A percentile compares a stretch with the other conserved stretches of the same genome.
Evolutionary conservation across 108 stramenopile genomes (phyloP).

Genomic region (Discostella stelligeroides): DNA sequence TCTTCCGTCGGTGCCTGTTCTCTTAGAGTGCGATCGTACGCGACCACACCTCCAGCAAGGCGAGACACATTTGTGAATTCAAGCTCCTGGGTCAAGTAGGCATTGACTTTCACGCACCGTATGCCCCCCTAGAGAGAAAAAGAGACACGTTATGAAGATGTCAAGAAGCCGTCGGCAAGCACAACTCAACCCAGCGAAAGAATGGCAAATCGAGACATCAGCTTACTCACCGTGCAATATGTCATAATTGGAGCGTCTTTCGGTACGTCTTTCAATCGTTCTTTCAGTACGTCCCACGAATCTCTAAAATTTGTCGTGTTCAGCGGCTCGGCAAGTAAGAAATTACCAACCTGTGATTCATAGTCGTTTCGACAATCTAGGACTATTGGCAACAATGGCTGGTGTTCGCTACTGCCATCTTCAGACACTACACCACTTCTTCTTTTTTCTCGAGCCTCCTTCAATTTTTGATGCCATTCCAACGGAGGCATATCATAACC

Average conservation of each 20-base stretch:
- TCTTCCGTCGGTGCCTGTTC: conserved; percentile 69
- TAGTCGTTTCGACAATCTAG: conserved; percentile 90
- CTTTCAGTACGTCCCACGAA: conserved; percentile 79
- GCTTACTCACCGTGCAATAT: conserved; percentile 95
- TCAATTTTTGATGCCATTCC: conserved; percentile 94
- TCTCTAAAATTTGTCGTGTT: conserved; percentile 89
- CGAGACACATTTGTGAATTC: conserved; percentile 93
- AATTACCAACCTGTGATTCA: conserved; percentile 92
- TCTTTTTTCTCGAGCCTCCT: conserved; percentile 67
- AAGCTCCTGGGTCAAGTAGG: conserved; percentile 92
- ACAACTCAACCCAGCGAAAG: too few relatives aligned
- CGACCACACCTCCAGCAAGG: conserved; percentile 93
- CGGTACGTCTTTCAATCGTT: conserved; percentile 76
- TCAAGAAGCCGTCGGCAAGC: too few relatives aligned
- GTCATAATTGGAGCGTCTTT: conserved; percentile 93
- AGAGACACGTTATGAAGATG: too few relatives aligned
- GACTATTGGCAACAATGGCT: conserved; percentile 57
- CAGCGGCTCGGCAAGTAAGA: conserved; percentile 89
- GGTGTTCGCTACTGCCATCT: conserved; percentile 10
- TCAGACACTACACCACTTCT: conserved; percentile 10
- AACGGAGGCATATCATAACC: conserved; percentile 91
- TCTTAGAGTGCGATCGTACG: conserved; percentile 84
- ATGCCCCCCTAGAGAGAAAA: too few relatives aligned
- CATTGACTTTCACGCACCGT: conserved; percentile 94
- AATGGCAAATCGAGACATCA: too few relatives aligned